A percentile compares a stretch with the other conserved stretches of the same genome.
Evolutionary conservation across 768 basidiomycete genomes (phyloP).

Genomic region (Saitozyma podzolica): DNA sequence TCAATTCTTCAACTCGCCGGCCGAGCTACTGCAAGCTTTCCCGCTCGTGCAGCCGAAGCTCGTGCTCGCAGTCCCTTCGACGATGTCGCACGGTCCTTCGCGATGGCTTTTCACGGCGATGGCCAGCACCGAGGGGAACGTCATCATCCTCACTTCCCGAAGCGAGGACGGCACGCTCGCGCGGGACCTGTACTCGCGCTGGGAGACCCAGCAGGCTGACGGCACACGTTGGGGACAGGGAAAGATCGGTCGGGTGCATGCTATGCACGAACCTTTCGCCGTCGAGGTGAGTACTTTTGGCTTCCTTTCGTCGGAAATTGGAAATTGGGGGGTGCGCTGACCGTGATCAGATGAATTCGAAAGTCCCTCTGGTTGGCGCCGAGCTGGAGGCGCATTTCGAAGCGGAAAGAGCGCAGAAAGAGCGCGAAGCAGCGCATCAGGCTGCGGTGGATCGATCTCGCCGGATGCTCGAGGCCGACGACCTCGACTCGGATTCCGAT

Average conservation of each 20-base stretch:
- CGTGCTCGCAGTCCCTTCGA: slow-evolving; percentile 88
- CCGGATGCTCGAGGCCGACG: slow-evolving; percentile 90
- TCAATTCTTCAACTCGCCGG: slow-evolving; percentile 85
- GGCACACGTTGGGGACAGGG: slow-evolving; percentile 87
- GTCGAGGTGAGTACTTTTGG: slow-evolving; percentile 60
- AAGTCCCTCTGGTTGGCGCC: slow-evolving; percentile 81
- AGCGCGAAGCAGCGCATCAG: slow-evolving; percentile 82
- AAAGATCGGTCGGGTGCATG: slow-evolving; percentile 80
- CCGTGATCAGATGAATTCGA: slow-evolving; percentile 70
- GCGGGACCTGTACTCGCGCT: slow-evolving; percentile 74
- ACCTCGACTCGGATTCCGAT: slow-evolving; percentile 56
- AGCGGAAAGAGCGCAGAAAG: slow-evolving; percentile 72
- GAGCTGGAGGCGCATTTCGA: slow-evolving; percentile 80
- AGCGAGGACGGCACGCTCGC: slow-evolving; percentile 79
- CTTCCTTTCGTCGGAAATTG: neutral
- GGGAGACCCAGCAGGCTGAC: slow-evolving; percentile 78
- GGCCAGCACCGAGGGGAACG: slow-evolving; percentile 76
- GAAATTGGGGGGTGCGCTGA: slow-evolving; percentile 4
- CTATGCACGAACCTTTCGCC: slow-evolving; percentile 65
- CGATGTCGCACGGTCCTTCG: slow-evolving; percentile 88
- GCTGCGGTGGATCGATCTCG: slow-evolving; percentile 79
- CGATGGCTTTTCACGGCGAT: slow-evolving; percentile 82
- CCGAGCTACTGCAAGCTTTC: slow-evolving; percentile 74
- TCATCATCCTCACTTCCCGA: slow-evolving; percentile 78
- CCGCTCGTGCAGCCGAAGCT: slow-evolving; percentile 88